These are phyloP conservation scores for Cladosporium oxysporum DNA, from an alignment of 2,329 filamentous ascomycete species.

Conservation along the genomic window DNA sequence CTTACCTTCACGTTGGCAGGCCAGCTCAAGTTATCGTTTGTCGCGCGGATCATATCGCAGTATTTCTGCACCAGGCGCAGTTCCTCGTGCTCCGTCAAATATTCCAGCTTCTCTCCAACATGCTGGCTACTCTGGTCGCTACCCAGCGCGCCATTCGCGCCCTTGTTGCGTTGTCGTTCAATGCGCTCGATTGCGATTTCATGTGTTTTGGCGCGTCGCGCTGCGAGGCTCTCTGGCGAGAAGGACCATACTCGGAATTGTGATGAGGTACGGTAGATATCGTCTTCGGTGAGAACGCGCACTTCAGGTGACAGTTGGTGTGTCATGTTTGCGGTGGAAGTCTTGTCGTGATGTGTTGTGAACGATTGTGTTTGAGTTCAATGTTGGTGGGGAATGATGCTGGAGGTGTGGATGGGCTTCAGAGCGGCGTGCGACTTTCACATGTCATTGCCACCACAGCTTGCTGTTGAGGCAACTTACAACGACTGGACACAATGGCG, in stretches of 20 bases:
- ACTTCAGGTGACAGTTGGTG: constrained; percentile 16
- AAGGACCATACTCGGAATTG: constrained; percentile 95
- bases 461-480: background rate
- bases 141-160: constrained; percentile 21
- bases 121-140: constrained; percentile 40
- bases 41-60: constrained; percentile 50
- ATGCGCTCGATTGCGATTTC: constrained; percentile 68
- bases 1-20: constrained; percentile 61
- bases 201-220: constrained; percentile 78
- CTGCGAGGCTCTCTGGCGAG: constrained; percentile 68
- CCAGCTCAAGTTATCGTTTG: constrained; percentile 62
- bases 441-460: constrained; percentile 7
- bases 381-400: constrained; percentile 23
- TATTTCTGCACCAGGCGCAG: constrained; percentile 78
- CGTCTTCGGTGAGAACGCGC: constrained; percentile 73
- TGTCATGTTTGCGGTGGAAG: constrained; percentile 11
- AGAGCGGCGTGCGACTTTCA: background rate
- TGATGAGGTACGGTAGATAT: constrained; percentile 83
- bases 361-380: constrained; percentile 13
- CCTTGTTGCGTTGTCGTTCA: constrained; percentile 41
- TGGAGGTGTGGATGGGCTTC: background rate
- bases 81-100: constrained; percentile 82
- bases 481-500: constrained; percentile 16
- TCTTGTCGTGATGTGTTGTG: constrained; percentile 7
- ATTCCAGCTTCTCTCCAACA: constrained; percentile 64